These are phyloP conservation scores for Astrephomene gubernaculifera DNA, from an alignment of 139 green algal genomes.

Conservation along the genomic window DNA sequence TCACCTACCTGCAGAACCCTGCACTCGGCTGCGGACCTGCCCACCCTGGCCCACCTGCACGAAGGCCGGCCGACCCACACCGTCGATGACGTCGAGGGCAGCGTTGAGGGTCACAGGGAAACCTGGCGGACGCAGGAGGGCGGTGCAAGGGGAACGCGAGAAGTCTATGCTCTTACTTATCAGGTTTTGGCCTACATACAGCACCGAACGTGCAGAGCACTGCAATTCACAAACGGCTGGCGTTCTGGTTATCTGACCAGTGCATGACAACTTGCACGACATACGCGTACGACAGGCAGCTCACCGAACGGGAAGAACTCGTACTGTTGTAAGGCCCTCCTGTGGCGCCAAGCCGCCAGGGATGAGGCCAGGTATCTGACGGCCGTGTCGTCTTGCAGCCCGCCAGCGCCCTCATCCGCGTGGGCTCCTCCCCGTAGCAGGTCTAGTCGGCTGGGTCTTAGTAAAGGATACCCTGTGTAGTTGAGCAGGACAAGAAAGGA, in stretches of 20 bases:
- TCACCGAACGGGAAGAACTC: constrained; percentile 18
- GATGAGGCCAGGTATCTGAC: too few relatives aligned
- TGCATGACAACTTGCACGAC: not conserved
- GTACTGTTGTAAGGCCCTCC: constrained; percentile 6
- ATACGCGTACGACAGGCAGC: not conserved
- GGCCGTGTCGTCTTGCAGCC: too few relatives aligned
- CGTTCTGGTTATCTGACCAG: too few relatives aligned
- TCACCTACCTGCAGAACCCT: too few relatives aligned
- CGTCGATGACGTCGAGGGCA: not conserved
- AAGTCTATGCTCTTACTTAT: not conserved
- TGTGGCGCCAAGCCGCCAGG: too few relatives aligned
- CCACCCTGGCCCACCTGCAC: not conserved
- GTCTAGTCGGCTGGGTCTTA: too few relatives aligned
- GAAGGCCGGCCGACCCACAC: not conserved
- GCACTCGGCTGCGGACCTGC: not conserved
- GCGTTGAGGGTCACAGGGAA: not conserved
- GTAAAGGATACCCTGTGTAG: too few relatives aligned
- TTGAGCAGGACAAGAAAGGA: too few relatives aligned
- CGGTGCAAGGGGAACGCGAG: not conserved
- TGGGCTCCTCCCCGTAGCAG: too few relatives aligned
- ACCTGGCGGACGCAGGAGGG: not conserved
- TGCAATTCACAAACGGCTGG: too few relatives aligned
- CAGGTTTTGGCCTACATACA: not conserved
- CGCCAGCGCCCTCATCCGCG: too few relatives aligned
- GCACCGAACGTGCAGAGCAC: too few relatives aligned